phyloP scores from a whole-genome alignment of 306 rosid species.

The Psophocarpus tetragonolobus region DNA sequence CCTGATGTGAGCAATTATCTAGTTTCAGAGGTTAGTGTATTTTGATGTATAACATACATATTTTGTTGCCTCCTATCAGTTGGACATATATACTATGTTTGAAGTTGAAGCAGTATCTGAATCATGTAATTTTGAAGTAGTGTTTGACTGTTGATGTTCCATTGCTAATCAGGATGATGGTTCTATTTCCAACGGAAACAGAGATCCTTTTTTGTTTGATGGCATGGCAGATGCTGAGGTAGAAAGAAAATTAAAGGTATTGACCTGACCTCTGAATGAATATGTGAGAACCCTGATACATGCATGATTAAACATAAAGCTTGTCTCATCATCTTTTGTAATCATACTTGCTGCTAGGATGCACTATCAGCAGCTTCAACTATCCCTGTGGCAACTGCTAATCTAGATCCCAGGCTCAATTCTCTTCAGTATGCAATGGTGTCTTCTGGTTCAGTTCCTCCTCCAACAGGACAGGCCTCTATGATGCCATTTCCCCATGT shows the following conservation, averaged over 20 bases:
- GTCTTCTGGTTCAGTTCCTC: conserved; percentile 66
- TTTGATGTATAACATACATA: background rate
- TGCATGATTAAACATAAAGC: conserved; percentile 9
- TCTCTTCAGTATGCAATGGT: conserved; percentile 49
- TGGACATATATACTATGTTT: background rate
- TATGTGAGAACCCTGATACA: conserved; percentile 1
- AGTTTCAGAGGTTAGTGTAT: conserved; percentile 82
- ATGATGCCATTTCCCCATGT: conserved; percentile 50
- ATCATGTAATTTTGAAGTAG: conserved; percentile 6
- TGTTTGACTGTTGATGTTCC: background rate
- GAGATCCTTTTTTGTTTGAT: conserved; percentile 73
- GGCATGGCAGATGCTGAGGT: conserved; percentile 90
- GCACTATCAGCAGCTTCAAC: conserved; percentile 55
- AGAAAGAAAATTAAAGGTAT: conserved; percentile 88
- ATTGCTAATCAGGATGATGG: conserved; percentile 74
- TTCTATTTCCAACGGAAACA: conserved; percentile 72
- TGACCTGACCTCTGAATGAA: conserved; percentile 26
- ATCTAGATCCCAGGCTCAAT: conserved; percentile 67
- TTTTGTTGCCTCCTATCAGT: conserved; percentile 11
- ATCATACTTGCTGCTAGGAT: conserved; percentile 52
- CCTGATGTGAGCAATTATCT: conserved; percentile 97
- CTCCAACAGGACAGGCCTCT: conserved; percentile 59
- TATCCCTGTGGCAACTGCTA: conserved; percentile 52
- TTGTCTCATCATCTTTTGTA: conserved; percentile 23
- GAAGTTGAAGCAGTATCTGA: conserved; percentile 1